These are phyloP conservation scores for Amanita polypyramis DNA, from an alignment of 768 basidiomycete genomes.

Conservation along the genomic window DNA sequence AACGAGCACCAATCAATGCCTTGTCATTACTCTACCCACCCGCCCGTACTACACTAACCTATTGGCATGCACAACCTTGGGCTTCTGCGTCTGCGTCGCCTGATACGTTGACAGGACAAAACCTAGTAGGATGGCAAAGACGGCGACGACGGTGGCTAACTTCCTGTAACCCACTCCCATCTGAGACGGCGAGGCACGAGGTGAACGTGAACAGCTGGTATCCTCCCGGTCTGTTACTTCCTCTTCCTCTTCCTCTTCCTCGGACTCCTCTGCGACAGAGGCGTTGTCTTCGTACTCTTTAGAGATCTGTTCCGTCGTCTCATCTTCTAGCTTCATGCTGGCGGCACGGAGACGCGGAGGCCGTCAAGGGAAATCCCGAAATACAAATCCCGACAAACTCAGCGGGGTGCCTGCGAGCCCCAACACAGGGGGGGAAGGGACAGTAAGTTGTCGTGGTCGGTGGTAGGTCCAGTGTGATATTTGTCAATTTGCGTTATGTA, in stretches of 20 bases:
- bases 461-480: no score
- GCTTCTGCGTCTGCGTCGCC: neutral
- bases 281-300: neutral
- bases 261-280: neutral
- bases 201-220: no score
- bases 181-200: neutral
- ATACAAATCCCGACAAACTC: neutral
- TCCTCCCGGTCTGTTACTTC: neutral
- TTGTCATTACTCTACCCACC: no score
- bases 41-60: no score
- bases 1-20: neutral
- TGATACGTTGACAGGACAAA: slow-evolving; percentile 4
- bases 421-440: no score
- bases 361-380: no score
- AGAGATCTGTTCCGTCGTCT: neutral
- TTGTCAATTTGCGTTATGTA: no score
- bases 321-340: neutral
- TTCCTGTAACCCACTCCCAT: neutral
- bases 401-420: neutral
- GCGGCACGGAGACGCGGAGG: neutral
- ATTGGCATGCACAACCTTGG: slow-evolving; percentile 2
- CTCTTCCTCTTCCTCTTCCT: neutral
- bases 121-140: slow-evolving; percentile 2
- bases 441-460: no score
- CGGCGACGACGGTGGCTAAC: neutral